Evolutionary conservation across 1,284 basidiomycete genomes (phyloP).

Genomic region (Rhodotorula sp.): DNA sequence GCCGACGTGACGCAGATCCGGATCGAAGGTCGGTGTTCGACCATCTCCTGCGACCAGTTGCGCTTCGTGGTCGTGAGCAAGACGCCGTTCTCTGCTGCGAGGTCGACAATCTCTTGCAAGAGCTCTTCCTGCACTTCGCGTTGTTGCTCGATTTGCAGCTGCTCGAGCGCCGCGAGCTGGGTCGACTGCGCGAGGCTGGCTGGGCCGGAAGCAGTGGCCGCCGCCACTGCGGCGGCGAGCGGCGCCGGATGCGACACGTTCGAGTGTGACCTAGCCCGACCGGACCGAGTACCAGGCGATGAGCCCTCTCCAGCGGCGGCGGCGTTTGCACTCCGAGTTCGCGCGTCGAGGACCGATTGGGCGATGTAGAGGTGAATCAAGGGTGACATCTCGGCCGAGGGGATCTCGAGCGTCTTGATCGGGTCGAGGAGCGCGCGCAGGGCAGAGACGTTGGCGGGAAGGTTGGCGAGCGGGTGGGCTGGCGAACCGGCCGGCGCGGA

Average conservation of each 20-base stretch:
- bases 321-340: constrained; percentile 22
- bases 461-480: constrained; percentile 55
- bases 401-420: constrained; percentile 72
- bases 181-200: constrained; percentile 49
- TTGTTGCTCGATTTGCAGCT: constrained; percentile 43
- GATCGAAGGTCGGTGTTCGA: constrained; percentile 82
- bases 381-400: constrained; percentile 79
- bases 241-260: constrained; percentile 45
- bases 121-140: constrained; percentile 71
- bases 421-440: constrained; percentile 74
- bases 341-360: constrained; percentile 32
- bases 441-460: constrained; percentile 77
- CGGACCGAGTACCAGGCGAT: background rate
- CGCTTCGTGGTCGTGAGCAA: constrained; percentile 78
- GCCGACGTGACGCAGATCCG: constrained; percentile 76
- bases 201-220: constrained; percentile 19
- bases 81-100: constrained; percentile 60
- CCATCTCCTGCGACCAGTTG: constrained; percentile 74
- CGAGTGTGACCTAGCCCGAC: constrained; percentile 43
- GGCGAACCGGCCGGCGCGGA: constrained; percentile 36
- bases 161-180: background rate
- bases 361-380: constrained; percentile 81
- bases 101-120: constrained; percentile 84
- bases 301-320: constrained; percentile 44
- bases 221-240: constrained; percentile 39